Base-by-base conservation (phyloP, 495 filamentous ascomycete species). In the Rusavskia elegans region DNA sequence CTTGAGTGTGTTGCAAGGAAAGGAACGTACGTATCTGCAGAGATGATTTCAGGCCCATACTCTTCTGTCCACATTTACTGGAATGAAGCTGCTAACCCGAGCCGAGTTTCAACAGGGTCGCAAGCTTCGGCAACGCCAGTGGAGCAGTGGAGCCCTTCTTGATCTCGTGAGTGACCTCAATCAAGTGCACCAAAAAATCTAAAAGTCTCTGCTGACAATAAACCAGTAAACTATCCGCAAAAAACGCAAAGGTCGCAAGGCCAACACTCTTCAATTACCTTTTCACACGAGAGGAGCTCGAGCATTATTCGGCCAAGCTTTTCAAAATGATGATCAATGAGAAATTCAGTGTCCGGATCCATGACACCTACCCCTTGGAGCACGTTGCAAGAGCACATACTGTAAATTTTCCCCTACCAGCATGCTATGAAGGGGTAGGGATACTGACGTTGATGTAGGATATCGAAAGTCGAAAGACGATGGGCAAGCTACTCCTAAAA, bases 51-150 rank as follows among this genome's bases (percentile, higher is more conserved):
- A 14, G 13, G 2, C 13, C 0, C 32, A 11, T 14, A 35, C 32
- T 35, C 13, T 35, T 35, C 13, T 3, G 0, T 19, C 20, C 13
- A 3, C 13, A 19, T 21, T 14, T 0, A 17, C 3, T 9, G 1
- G 14, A 21, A 42, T 6, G 40, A 9, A 19, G 17, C 5, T 42
- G 40, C 40, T 42, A 14, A 42, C 20, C n/a, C 20, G 7, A n/a
- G 9, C 20, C 40, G 8, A 19, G 5, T 42, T 19, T 46, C 39
- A 7, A 11, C 23, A 46, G 44, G 0, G 62, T 98, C 54, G 74
- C 87, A 23, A 81, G 75, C 58, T 97, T 90, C 71, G 92, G 92
- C 32, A 96, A 95, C 68, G 84, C 90, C 20, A 84, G 79, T 58
- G 92, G 92, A 10, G 72, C 83, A 5, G 87, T 94, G 5, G 79